A percentile compares a stretch with the other conserved stretches of the same genome.
phyloP scores from a whole-genome alignment of 2,329 filamentous ascomycete species.

The Sporothrix curviconia region DNA sequence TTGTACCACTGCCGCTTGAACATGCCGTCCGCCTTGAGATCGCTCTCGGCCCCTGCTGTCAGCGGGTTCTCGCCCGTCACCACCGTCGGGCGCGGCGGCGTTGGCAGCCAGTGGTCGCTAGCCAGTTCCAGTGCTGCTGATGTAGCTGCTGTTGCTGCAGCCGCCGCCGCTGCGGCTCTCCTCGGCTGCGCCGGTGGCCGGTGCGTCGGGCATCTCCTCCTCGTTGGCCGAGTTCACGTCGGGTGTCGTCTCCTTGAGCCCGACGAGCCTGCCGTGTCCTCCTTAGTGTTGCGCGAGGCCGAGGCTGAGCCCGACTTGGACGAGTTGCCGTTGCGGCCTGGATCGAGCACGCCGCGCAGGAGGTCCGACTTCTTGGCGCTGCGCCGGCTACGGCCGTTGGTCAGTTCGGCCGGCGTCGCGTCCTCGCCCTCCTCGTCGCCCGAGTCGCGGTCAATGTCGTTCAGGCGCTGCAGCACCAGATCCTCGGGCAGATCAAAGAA shows the following conservation, averaged over 20 bases:
- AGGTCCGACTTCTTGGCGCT: conserved; percentile 74
- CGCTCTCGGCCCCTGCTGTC: conserved; percentile 50
- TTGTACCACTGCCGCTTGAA: conserved; percentile 78
- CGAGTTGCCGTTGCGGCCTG: conserved; percentile 61
- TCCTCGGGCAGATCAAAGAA: conserved; percentile 74
- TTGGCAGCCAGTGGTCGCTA: conserved; percentile 59
- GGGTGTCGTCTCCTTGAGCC: conserved; percentile 83
- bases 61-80: conserved; percentile 47
- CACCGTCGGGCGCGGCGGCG: conserved; percentile 50
- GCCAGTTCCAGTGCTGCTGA: conserved; percentile 52
- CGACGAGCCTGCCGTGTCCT: conserved; percentile 69
- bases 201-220: conserved; percentile 62
- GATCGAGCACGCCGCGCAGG: conserved; percentile 80
- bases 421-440: conserved; percentile 75
- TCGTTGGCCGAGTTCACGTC: conserved; percentile 72
- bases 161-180: neutral
- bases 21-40: conserved; percentile 68
- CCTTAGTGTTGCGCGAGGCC: conserved; percentile 58
- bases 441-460: conserved; percentile 62
- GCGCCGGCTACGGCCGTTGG: conserved; percentile 59
- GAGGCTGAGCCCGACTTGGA: conserved; percentile 34
- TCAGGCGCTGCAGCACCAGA: conserved; percentile 58
- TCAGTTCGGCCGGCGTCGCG: conserved; percentile 61
- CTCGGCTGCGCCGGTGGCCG: conserved; percentile 32
- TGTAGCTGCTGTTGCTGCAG: conserved; percentile 30